phyloP scores from a whole-genome alignment of 2,329 filamentous ascomycete species.

The Grosmannia serpens region DNA sequence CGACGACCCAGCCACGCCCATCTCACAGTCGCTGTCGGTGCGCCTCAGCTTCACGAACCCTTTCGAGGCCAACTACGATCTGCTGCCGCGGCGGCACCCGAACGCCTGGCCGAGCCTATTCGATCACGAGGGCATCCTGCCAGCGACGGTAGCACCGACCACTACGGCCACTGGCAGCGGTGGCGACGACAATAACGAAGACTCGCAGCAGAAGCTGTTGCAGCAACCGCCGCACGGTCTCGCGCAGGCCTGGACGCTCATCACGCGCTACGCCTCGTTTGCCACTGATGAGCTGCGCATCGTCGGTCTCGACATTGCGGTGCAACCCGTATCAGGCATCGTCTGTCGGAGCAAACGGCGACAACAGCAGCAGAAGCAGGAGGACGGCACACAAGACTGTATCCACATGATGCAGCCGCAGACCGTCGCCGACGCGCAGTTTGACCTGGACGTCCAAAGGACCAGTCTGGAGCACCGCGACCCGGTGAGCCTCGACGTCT shows the following conservation, averaged over 20 bases:
- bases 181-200: background rate
- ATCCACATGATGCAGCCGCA: slow-evolving; percentile 46
- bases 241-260: slow-evolving; percentile 69
- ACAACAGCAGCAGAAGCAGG: slow-evolving; percentile 19
- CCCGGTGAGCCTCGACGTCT: slow-evolving; percentile 61
- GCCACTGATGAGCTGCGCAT: slow-evolving; percentile 60
- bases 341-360: slow-evolving; percentile 38
- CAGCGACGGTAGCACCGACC: slow-evolving; percentile 4
- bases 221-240: slow-evolving; percentile 42
- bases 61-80: slow-evolving; percentile 86
- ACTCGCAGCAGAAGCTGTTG: background rate
- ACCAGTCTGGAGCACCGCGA: slow-evolving; percentile 69
- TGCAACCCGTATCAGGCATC: slow-evolving; percentile 40
- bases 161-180: too few relatives aligned
- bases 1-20: slow-evolving; percentile 40
- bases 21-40: slow-evolving; percentile 60
- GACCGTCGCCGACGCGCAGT: slow-evolving; percentile 59
- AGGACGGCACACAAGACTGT: slow-evolving; percentile 14
- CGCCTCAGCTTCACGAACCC: slow-evolving; percentile 66
- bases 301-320: slow-evolving; percentile 44
- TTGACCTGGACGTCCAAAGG: slow-evolving; percentile 66
- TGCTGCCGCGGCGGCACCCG: slow-evolving; percentile 65
- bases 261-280: slow-evolving; percentile 65
- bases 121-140: slow-evolving; percentile 39
- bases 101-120: slow-evolving; percentile 86